A percentile compares a stretch with the other conserved stretches of the same genome.
Evolutionary conservation across 1,284 basidiomycete species (phyloP).

Genomic region (Puccinia coronata): DNA sequence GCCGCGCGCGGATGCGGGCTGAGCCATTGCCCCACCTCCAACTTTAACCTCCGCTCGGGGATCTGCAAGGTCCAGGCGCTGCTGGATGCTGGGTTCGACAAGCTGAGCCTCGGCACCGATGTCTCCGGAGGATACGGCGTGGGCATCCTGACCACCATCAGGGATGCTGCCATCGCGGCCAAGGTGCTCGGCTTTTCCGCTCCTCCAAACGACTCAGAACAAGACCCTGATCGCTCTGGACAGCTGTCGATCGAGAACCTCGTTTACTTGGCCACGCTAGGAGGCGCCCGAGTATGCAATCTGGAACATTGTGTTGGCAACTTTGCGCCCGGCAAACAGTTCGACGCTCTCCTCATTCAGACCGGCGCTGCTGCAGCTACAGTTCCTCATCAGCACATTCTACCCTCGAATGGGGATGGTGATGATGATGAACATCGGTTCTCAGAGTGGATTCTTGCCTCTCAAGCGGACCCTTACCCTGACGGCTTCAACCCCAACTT

Average conservation of each 20-base stretch:
- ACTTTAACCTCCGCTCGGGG: slow-evolving; percentile 84
- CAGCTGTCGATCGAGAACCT: slow-evolving; percentile 75
- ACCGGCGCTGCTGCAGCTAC: slow-evolving; percentile 66
- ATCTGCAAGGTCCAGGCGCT: slow-evolving; percentile 75
- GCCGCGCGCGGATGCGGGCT: slow-evolving; percentile 71
- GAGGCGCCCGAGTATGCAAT: slow-evolving; percentile 81
- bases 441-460: slow-evolving; percentile 14
- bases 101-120: slow-evolving; percentile 89
- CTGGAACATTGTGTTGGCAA: slow-evolving; percentile 74
- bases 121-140: slow-evolving; percentile 84
- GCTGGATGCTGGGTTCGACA: slow-evolving; percentile 75
- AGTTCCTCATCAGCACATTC: slow-evolving; percentile 61
- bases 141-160: slow-evolving; percentile 79
- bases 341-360: slow-evolving; percentile 80
- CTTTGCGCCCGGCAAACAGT: slow-evolving; percentile 77
- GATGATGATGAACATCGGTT: slow-evolving; percentile 48
- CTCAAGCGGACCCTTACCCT: slow-evolving; percentile 9
- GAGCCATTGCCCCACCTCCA: slow-evolving; percentile 84
- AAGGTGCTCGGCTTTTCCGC: slow-evolving; percentile 69
- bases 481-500: slow-evolving; percentile 26
- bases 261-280: slow-evolving; percentile 85
- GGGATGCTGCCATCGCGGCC: slow-evolving; percentile 77
- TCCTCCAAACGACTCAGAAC: slow-evolving; percentile 52
- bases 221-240: slow-evolving; percentile 55
- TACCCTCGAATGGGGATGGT: slow-evolving; percentile 54